Evolutionary conservation across 108 stramenopile genomes (phyloP).

Genomic region (Epipyxis sp.): DNA sequence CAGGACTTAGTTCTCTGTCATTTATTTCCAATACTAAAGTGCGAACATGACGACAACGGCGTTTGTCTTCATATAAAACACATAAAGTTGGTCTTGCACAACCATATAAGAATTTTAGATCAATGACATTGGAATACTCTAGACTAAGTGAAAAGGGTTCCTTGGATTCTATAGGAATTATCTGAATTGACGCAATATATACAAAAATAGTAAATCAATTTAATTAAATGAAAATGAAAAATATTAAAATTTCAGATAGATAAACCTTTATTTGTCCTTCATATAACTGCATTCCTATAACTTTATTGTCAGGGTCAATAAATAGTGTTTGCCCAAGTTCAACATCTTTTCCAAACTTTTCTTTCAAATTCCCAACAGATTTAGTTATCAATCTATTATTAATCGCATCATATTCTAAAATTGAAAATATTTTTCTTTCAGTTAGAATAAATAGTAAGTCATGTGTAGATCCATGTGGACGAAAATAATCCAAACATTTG

Average conservation of each 20-base stretch:
- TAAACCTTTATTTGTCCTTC: conserved; percentile 50
- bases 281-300: conserved; percentile 54
- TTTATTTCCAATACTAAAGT: conserved; percentile 46
- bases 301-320: conserved; percentile 43
- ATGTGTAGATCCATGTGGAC: conserved; percentile 11
- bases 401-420: conserved; percentile 26
- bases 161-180: too few species aligned
- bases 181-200: conserved; percentile 41
- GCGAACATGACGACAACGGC: conserved; percentile 49
- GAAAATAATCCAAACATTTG: conserved; percentile 39
- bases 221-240: neutral
- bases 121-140: conserved; percentile 54
- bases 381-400: conserved; percentile 27
- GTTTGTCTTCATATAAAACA: conserved; percentile 53
- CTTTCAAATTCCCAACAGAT: conserved; percentile 40
- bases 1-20: conserved; percentile 42
- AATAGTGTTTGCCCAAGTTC: conserved; percentile 40
- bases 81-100: conserved; percentile 50
- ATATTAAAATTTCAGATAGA: neutral
- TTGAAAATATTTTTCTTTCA: conserved; percentile 35
- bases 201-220: too few species aligned
- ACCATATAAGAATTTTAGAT: conserved; percentile 57
- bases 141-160: conserved; percentile 53
- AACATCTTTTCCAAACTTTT: conserved; percentile 31
- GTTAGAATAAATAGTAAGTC: conserved; percentile 41